These are phyloP conservation scores for Achaetomium macrosporum DNA, from an alignment of 2,329 filamentous ascomycete genomes.

Conservation along the genomic window DNA sequence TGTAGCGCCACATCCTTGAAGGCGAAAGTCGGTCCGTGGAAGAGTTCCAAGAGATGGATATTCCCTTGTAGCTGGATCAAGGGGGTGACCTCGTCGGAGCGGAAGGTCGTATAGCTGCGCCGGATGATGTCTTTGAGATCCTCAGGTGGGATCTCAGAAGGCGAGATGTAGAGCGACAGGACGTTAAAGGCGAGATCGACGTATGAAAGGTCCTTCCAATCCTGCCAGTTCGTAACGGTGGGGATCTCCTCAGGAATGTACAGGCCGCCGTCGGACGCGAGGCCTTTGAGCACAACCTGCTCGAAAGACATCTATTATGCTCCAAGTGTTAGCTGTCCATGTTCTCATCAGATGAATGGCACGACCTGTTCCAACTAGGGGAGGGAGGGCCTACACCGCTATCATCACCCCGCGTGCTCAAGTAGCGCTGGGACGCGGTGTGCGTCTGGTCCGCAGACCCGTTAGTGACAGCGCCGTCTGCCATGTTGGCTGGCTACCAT, in stretches of 20 bases:
- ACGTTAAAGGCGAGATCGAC: conserved; percentile 77
- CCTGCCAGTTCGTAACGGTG: conserved; percentile 38
- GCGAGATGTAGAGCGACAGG: conserved; percentile 81
- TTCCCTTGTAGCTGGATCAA: conserved; percentile 71
- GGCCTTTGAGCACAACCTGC: conserved; percentile 81
- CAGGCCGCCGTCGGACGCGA: conserved; percentile 79
- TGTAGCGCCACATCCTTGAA: conserved; percentile 96
- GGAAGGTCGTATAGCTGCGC: conserved; percentile 85
- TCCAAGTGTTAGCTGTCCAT: conserved; percentile 9
- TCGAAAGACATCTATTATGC: conserved; percentile 72
- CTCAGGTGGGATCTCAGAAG: conserved; percentile 69
- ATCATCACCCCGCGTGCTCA: conserved; percentile 48
- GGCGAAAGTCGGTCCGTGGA: conserved; percentile 91
- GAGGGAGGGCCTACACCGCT: conserved; percentile 36
- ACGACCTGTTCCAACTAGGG: background rate
- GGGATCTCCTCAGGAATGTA: conserved; percentile 85
- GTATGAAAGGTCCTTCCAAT: conserved; percentile 75
- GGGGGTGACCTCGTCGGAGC: conserved; percentile 70
- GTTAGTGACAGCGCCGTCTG: conserved; percentile 35
- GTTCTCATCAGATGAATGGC: background rate
- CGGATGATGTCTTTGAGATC: conserved; percentile 81
- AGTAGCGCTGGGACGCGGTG: conserved; percentile 43
- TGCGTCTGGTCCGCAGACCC: conserved; percentile 33
- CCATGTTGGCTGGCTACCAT: conserved; percentile 31
- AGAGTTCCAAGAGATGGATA: conserved; percentile 84